Percentiles rank a stretch among this genome's conserved stretches.
These are phyloP conservation scores for Limonium bicolor DNA, from an alignment of 148 eudicot genomes.

Conservation along the genomic window DNA sequence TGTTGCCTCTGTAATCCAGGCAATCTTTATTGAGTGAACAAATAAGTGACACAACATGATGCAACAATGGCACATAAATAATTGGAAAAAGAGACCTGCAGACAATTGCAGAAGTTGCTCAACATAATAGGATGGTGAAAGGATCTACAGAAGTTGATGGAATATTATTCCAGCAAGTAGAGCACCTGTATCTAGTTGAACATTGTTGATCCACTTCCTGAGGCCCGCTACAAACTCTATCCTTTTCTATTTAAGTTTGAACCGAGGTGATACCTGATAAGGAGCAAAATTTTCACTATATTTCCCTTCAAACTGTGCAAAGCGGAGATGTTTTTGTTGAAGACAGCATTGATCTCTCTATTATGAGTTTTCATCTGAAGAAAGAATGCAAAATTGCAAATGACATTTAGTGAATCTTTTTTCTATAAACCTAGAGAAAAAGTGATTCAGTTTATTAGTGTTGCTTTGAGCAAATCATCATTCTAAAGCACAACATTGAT, in stretches of 20 bases:
- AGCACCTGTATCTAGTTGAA: conserved; percentile 40
- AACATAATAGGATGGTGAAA: too few species aligned
- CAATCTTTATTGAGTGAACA: too few species aligned
- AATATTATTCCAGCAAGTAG: too few species aligned
- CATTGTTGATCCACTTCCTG: conserved; percentile 41
- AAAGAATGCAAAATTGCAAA: not conserved
- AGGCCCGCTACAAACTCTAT: conserved; percentile 33
- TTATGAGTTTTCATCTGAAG: conserved; percentile 62
- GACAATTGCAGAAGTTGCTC: too few species aligned
- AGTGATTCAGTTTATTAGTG: not conserved
- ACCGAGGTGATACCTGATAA: conserved; percentile 67
- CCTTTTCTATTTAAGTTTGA: conserved; percentile 35
- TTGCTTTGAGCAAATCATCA: not conserved
- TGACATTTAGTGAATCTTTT: too few species aligned
- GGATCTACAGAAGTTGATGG: too few species aligned
- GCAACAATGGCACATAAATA: too few species aligned
- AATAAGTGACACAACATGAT: too few species aligned
- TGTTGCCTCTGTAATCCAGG: too few species aligned
- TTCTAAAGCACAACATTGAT: not conserved
- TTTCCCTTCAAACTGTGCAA: conserved; percentile 81
- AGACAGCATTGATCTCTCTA: conserved; percentile 39
- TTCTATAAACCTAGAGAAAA: not conserved
- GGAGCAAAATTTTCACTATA: conserved; percentile 32
- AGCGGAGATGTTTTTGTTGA: conserved; percentile 59
- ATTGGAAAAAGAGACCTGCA: too few species aligned